Base-by-base conservation (phyloP, 2,329 filamentous ascomycete genomes). In the Fusarium chaquense region DNA sequence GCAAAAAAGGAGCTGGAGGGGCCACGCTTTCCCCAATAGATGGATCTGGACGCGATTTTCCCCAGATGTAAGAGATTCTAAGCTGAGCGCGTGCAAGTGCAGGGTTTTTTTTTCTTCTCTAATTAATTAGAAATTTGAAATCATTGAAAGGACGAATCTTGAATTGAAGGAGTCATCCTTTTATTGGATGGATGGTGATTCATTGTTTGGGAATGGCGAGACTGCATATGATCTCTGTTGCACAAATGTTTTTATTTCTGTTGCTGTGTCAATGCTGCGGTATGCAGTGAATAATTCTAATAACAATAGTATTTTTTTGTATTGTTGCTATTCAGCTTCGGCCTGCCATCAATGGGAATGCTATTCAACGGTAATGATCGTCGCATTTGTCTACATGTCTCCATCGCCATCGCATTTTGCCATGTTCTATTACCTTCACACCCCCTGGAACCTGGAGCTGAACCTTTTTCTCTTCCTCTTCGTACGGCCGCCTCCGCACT, bases 21-120 rank as follows among this genome's bases (percentile, higher is more conserved):
- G 69, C 55, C 43, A 60, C 62, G 62, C 67, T 46, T 44, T 44
- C 28, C 41, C 41, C 41, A 44, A 44, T 50, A 50, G 35, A 51
- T 51, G 49, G 46, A 68, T 71, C 63, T 66, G 69, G 70, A 74
- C 72, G 72, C 62, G 62, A 72, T 49, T 40, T 49, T 44, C 77
- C 77, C 77, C 77, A 72, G 76, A 78, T 59, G 68, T 67, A 63
- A 61, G 41, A 73, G 75, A 76, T 59, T 66, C 70, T 71, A 62
- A 57, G 22, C 49, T 40, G 33, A 18, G 49, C 49, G 49, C 49
- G 49, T 51, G 58, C 68, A 47, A 66, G 59, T 74, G 56, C 61
- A 62, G 38, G 38, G 50, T 73, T 69, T 60, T 41, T 41, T 44
- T 56, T 28, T 20, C 7, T 20, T 38, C 4, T 56, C 35, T 28